phyloP scores from a whole-genome alignment of 441 rosid genomes.

The Erodium texanum region DNA sequence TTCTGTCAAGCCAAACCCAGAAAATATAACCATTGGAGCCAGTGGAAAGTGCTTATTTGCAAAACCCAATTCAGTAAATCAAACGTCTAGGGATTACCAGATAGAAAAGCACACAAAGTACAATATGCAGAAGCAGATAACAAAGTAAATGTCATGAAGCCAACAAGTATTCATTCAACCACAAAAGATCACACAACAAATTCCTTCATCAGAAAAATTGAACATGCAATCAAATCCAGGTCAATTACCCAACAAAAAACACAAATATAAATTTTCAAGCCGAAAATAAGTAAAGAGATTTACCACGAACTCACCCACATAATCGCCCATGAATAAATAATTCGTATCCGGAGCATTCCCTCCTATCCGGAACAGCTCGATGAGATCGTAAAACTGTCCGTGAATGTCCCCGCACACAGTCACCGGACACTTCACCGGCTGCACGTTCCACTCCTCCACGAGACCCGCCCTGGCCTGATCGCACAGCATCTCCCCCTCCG shows the following conservation, averaged over 20 bases:
- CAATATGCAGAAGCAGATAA: background rate
- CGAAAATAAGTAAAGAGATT: no score
- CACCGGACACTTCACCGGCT: conserved; percentile 97
- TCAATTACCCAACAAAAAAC: background rate
- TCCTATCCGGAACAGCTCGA: conserved; percentile 89
- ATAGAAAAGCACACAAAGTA: background rate
- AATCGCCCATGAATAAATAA: conserved; percentile 98
- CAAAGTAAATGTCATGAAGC: background rate
- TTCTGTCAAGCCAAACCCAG: background rate
- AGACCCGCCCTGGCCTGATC: conserved; percentile 90
- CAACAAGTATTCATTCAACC: background rate
- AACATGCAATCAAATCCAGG: no score
- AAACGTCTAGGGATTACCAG: background rate
- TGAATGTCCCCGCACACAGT: conserved; percentile 97
- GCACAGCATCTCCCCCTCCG: conserved; percentile 84
- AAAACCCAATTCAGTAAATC: background rate
- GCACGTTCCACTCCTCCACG: conserved; percentile 98
- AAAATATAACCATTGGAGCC: background rate
- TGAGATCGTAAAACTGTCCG: conserved; percentile 90
- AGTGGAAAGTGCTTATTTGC: background rate
- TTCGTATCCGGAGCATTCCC: conserved; percentile 93
- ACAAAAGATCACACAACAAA: no score
- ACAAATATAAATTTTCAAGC: background rate
- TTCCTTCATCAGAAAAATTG: no score
- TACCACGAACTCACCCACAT: conserved; percentile 55